Base-by-base conservation (phyloP, 2,329 filamentous ascomycete species). In the Atkinsonella hypoxylon region DNA sequence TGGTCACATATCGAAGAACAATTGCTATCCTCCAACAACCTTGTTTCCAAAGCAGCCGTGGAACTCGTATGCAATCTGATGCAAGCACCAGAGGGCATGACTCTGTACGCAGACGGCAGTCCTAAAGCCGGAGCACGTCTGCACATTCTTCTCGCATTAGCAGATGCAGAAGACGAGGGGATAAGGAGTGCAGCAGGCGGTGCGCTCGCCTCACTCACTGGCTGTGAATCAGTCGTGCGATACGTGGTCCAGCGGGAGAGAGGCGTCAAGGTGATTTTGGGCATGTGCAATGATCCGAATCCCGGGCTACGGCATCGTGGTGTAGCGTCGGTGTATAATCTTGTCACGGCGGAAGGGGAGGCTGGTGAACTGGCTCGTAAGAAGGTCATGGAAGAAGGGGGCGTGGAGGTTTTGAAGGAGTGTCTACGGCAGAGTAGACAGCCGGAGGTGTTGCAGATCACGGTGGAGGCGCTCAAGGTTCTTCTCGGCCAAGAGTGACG, bases 51-150 rank as follows among this genome's bases (percentile, higher is more conserved):
- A 47, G 91, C 91, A 0, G 80, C 88, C 0, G 87, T 88, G 26
- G 90, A 98, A 65, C 76, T 98, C 2, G 75, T 96, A 20, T 98
- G 93, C 70, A 98, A 98, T 61, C 75, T 98, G 15, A 85, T 88
- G 62, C 82, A 85, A 51, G 76, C 76, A 1, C 78, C 82, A 0
- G 75, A 82, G 36, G 84, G 83, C 17, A 74, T 87, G 3, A 74
- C 77, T 1, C 75, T 85, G 30, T 91, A 88, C 58, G 83, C 82
- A 0, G 83, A 86, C 51, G 77, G 75, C 11, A 79, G 76, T 3
- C 74, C 77, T 26, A 78, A 84, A 54, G 86, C 89, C 0, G 78
- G 77, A 26, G 82, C 87, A 49, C 77, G 91, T 0, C 68, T 97
- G 41, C 85, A 94, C 61, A 81, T 97, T 39, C 72, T 98, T 1